Evolutionary conservation across 768 basidiomycete species (phyloP).

Genomic region (Clathrus columnatus): DNA sequence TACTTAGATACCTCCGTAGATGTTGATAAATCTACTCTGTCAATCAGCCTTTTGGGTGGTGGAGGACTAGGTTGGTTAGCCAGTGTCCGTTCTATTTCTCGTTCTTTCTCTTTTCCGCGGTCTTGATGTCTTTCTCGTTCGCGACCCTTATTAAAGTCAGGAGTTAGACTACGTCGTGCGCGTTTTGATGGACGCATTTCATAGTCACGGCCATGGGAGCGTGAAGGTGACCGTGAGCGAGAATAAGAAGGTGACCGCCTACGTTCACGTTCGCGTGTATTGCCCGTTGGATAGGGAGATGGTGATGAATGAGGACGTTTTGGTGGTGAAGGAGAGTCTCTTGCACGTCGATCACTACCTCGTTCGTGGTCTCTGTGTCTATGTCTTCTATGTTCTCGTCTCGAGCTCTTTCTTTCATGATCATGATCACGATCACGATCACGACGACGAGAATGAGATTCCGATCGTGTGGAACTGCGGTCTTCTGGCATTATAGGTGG

Average conservation of each 20-base stretch:
- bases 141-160: not conserved
- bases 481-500: not conserved
- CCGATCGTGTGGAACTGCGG: not conserved
- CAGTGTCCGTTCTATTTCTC: not conserved
- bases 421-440: not conserved
- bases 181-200: not conserved
- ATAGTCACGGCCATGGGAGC: not conserved
- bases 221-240: not conserved
- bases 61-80: too few species aligned
- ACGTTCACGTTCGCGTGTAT: not conserved
- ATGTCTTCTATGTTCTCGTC: not conserved
- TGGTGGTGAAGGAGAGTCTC: not conserved
- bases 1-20: too few species aligned
- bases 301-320: not conserved
- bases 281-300: not conserved
- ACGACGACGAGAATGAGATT: not conserved
- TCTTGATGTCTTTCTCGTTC: not conserved
- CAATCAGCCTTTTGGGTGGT: constrained; percentile 5
- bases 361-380: not conserved
- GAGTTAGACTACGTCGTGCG: not conserved
- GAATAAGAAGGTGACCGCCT: not conserved
- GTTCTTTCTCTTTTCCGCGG: not conserved
- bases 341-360: not conserved
- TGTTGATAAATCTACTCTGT: constrained; percentile 1
- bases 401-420: not conserved